Base-by-base conservation (phyloP, 139 green algal genomes). In the Bryopsis sp. region DNA sequence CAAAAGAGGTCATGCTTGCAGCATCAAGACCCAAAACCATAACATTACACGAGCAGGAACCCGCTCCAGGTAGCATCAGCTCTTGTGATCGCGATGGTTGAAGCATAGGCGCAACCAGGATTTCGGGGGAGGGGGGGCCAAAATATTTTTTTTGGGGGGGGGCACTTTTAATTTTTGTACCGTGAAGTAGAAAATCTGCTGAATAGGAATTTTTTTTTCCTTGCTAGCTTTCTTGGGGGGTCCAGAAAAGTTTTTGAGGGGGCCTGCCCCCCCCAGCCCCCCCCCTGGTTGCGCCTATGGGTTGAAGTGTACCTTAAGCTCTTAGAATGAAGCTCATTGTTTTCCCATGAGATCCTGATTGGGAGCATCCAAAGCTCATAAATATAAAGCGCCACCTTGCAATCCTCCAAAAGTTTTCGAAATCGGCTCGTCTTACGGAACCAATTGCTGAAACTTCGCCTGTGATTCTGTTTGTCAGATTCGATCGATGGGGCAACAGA, bases 321-420 rank as follows among this genome's bases (percentile, higher is more conserved):
- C 58, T 2, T 31, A 22, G 0, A 74, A 26, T 19, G 47, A 3
- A 29, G 29, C 37, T 6, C 69, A 74, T 47, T 39, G 58, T 39
- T 74, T 39, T 59, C 69, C 39, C 67, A 58, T 4, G 58, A 39
- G 4, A 74, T 34, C 4, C 69, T 39, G 5, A 74, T 31, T 6
- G 69, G 69, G 33, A 76, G 43, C 28, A 58, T 39, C 26, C 58
- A 63, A n/a, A 74, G 22, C 39, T 76, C 70, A 39, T 76, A 76
- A 11, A 72, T 50, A 48, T 50, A 76, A 47, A 76, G 26, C 24
- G 71, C 3, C 0, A 48, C 39, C 22, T 64, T 47, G n/a, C 64
- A 63, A 6, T 76, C 70, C 58, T 72, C 61, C 70, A 39, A 71
- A 2, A 24, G 29, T 29, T 34, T 60, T 46, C 43, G 43, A 54